These are phyloP conservation scores for Zymoseptoria tritici DNA, from an alignment of 2,329 filamentous ascomycete species.

Conservation along the genomic window DNA sequence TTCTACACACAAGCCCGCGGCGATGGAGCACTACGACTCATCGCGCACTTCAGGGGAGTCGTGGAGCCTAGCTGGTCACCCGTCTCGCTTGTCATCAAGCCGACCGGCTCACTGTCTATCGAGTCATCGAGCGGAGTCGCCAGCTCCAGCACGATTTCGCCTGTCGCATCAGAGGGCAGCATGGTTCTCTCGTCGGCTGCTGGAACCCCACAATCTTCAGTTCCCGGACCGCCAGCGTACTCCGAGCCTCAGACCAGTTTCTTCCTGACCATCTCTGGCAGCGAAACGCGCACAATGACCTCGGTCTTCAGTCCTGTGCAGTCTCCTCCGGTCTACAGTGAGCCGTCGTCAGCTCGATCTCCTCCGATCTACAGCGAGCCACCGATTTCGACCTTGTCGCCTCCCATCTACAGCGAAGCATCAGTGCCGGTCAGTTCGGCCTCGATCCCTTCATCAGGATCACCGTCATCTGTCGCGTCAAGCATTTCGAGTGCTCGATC, in stretches of 20 bases:
- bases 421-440: constrained; percentile 1
- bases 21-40: constrained; percentile 22
- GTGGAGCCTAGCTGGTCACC: constrained; percentile 23
- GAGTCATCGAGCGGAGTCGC: constrained; percentile 3
- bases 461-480: not conserved
- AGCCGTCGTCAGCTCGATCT: not conserved
- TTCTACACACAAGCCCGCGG: constrained; percentile 27
- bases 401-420: constrained; percentile 1
- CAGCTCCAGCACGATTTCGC: constrained; percentile 2
- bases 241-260: not conserved
- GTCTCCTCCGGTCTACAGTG: not conserved
- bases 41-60: constrained; percentile 25
- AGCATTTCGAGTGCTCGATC: not conserved
- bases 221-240: not conserved
- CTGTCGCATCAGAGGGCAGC: constrained; percentile 5
- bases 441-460: no score
- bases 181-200: constrained; percentile 4
- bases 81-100: constrained; percentile 21
- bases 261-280: not conserved
- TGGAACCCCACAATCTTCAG: not conserved
- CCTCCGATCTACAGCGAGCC: constrained; percentile 4
- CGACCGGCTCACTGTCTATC: constrained; percentile 13
- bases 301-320: not conserved
- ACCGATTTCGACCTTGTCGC: not conserved
- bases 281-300: not conserved